Conservation (phyloP, 2,329 filamentous ascomycete genomes). For the Harringtonia lauricola region DNA sequence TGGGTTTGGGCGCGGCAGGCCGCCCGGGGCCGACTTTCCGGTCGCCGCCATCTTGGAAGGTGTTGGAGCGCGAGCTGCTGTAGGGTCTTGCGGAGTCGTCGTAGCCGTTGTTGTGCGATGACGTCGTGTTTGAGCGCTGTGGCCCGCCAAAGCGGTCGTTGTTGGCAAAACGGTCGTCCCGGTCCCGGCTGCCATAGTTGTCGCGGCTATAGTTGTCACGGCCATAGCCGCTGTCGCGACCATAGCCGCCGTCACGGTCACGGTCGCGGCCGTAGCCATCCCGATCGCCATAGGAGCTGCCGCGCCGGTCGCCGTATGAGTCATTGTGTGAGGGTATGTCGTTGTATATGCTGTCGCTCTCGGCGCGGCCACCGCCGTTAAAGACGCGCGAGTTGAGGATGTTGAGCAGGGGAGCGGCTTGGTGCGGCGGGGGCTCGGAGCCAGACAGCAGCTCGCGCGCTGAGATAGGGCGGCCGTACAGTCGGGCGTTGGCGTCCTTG, state of each 20-base stretch:
- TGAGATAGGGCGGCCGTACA: slow-evolving; percentile 76
- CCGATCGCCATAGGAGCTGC: slow-evolving; percentile 56
- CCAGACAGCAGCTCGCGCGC: slow-evolving; percentile 76
- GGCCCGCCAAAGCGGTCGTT: slow-evolving; percentile 42
- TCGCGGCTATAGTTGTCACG: slow-evolving; percentile 19
- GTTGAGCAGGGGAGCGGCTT: slow-evolving; percentile 73
- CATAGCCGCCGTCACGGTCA: not conserved
- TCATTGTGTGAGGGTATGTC: slow-evolving; percentile 85
- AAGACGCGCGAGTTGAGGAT: slow-evolving; percentile 82
- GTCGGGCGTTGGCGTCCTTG: slow-evolving; percentile 91
- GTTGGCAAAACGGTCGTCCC: slow-evolving; percentile 17
- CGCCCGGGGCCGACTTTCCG: slow-evolving; percentile 54
- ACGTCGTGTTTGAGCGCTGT: slow-evolving; percentile 47
- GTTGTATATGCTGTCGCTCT: slow-evolving; percentile 67
- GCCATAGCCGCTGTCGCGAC: not conserved
- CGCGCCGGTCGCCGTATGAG: slow-evolving; percentile 56
- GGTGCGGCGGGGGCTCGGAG: slow-evolving; percentile 63
- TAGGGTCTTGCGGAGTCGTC: slow-evolving; percentile 37
- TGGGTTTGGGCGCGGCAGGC: slow-evolving; percentile 81
- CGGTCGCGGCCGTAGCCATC: slow-evolving; percentile 6
- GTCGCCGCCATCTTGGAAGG: slow-evolving; percentile 29
- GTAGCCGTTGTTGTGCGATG: slow-evolving; percentile 65
- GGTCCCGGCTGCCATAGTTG: slow-evolving; percentile 17
- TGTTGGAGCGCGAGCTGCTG: slow-evolving; percentile 38
- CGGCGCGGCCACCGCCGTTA: slow-evolving; percentile 40